A percentile compares a stretch with the other conserved stretches of the same genome.
Evolutionary conservation across 352 stramenopile genomes (phyloP).

Genomic region (Pythium utonaiense): DNA sequence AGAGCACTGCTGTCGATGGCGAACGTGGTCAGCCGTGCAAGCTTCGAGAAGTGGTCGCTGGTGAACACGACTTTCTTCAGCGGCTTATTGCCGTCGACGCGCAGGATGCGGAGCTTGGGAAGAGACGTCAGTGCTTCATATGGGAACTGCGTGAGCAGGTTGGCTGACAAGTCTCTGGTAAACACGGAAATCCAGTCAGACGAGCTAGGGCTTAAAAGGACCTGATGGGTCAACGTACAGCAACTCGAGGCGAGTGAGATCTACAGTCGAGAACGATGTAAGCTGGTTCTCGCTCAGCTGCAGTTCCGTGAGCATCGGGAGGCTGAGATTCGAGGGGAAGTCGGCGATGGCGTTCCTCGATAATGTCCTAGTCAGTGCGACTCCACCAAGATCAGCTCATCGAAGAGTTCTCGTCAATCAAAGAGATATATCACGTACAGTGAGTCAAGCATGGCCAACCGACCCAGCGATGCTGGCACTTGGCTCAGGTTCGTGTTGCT

Average conservation of each 20-base stretch:
- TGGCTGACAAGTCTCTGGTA: conserved; percentile 10
- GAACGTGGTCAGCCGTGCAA: conserved; percentile 1
- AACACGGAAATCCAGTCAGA: not conserved
- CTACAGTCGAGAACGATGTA: not conserved
- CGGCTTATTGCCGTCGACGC: conserved; percentile 4
- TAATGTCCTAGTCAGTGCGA: not conserved
- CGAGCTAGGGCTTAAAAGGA: not conserved
- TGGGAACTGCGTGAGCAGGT: conserved; percentile 8
- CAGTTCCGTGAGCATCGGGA: not conserved
- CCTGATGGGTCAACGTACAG: conserved; percentile 6
- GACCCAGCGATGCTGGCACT: not conserved
- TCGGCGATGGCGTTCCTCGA: not conserved
- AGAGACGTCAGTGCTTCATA: not conserved
- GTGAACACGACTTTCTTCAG: conserved; percentile 11
- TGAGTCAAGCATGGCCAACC: not conserved
- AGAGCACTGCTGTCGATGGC: not conserved
- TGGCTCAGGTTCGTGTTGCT: conserved; percentile 11
- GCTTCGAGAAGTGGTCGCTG: conserved; percentile 3
- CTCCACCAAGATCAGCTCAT: not conserved
- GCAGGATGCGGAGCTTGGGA: conserved; percentile 1
- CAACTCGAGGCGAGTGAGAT: not conserved
- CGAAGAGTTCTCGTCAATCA: too few species aligned
- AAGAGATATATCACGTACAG: conserved; percentile 9
- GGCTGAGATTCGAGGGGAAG: not conserved
- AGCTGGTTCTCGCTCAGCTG: conserved; percentile 2